Evolutionary conservation across 345 rosid species (phyloP).

Genomic region (Carallia pectinifolia): DNA sequence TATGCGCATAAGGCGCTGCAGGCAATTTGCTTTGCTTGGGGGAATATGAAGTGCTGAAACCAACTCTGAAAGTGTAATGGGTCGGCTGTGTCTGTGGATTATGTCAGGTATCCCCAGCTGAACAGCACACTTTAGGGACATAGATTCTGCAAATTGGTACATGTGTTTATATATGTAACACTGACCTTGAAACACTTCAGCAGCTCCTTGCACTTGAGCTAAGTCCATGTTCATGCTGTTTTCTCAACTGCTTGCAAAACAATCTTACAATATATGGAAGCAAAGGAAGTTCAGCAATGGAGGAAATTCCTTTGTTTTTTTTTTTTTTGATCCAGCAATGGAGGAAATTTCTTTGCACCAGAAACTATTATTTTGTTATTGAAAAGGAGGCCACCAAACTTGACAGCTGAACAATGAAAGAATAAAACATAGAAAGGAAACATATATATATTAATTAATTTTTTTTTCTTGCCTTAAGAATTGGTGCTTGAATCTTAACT

Average conservation of each 20-base stretch:
- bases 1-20: conserved; percentile 24
- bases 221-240: neutral
- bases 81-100: conserved; percentile 2
- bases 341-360: conserved; percentile 3
- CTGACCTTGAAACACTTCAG: conserved; percentile 19
- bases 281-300: neutral
- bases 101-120: conserved; percentile 21
- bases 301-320: conserved; percentile 2
- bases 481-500: neutral
- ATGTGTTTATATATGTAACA: conserved; percentile 18
- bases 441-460: no score
- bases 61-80: conserved; percentile 20
- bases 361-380: neutral
- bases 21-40: neutral
- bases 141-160: conserved; percentile 15
- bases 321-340: neutral
- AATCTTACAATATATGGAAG: neutral
- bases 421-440: neutral
- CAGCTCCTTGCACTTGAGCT: conserved; percentile 4
- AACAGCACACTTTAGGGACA: conserved; percentile 16
- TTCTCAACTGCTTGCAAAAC: neutral
- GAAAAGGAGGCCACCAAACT: neutral
- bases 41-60: conserved; percentile 13
- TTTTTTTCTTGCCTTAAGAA: neutral
- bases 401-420: neutral